A percentile compares a stretch with the other conserved stretches of the same genome.
Evolutionary conservation across 345 rosid species (phyloP).

Genomic region (Gossypium stocksii): DNA sequence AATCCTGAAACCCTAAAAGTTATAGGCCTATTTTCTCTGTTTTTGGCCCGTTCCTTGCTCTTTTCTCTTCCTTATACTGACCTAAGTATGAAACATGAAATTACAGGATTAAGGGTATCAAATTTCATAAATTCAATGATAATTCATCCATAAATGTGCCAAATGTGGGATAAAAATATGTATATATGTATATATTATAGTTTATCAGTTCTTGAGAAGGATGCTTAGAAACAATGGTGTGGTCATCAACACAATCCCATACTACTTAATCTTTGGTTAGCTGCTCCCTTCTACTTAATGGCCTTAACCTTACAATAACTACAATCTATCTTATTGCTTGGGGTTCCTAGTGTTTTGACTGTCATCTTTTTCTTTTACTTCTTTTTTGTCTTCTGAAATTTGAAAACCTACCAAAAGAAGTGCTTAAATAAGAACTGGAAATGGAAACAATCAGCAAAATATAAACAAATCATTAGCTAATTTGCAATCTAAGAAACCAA

Average conservation of each 20-base stretch:
- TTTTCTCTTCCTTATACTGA: no score
- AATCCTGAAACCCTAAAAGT: no score
- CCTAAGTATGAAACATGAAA: no score
- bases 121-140: no score
- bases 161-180: no score
- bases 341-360: slow-evolving; percentile 78
- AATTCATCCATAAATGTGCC: no score
- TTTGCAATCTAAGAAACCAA: background rate
- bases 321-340: slow-evolving; percentile 80
- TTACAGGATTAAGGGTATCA: no score
- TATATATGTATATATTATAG: no score
- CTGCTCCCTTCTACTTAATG: slow-evolving; percentile 81
- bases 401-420: slow-evolving; percentile 6
- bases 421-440: background rate
- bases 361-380: slow-evolving; percentile 25
- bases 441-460: background rate
- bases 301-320: slow-evolving; percentile 90
- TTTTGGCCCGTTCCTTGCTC: no score
- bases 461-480: background rate
- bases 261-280: slow-evolving; percentile 81
- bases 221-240: slow-evolving; percentile 67
- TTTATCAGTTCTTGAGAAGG: slow-evolving; percentile 81
- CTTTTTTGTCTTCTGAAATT: slow-evolving; percentile 2
- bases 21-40: no score
- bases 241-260: slow-evolving; percentile 92